Evolutionary conservation across 805 yeast species (phyloP), one percentile per base, ranked within the genome.

Genomic region (Cyberlindnera lachancei): DNA sequence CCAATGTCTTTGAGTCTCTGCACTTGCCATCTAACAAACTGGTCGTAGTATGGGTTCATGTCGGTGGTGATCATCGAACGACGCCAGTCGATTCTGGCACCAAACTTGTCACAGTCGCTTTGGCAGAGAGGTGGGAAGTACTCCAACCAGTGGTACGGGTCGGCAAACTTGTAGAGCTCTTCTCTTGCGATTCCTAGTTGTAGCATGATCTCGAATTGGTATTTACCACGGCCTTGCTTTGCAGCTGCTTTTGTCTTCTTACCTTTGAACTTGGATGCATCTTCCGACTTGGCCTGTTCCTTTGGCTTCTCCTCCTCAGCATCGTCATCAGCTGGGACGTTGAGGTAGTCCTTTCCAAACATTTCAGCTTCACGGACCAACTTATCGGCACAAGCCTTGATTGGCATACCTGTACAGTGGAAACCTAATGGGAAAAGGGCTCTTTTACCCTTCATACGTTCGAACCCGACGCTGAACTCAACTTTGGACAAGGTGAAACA

Each of bases 371-470:
- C 98, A 59, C 97, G 77, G 54, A 75, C 75, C 53, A 90, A 71
- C 62, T 90, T 90, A 63, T 90, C 98, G 30, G 98, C 97, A 50
- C 95, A 73, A 15, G 97, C 90, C 55, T 75, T 70, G 56, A 90
- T 90, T 33, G 98, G 97, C 95, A 90, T 82, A 69, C 98, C 98
- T 20, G 97, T 90, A 72, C 98, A 90, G 62, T 90, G 98, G 79
- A 90, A 92, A 29, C 97, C 98, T 36, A 92, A 70, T 33, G 98
- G 97, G 64, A 85, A 90, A 38, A 88, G 64, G 19, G 95, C 95
- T 47, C 82, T 73, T 61, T 80, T 84, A 46, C 96, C 96, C 51
- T 70, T 70, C 88, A 90, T 81, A 63, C 96, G 78, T 65, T 92
- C 95, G 54, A 80, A 92, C 33, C 96, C 96, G 35, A 82, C 68